Evolutionary conservation across 177 flowering plant species (phyloP), one percentile per base, ranked within the genome.

Genomic region (Vitis hybrid): DNA sequence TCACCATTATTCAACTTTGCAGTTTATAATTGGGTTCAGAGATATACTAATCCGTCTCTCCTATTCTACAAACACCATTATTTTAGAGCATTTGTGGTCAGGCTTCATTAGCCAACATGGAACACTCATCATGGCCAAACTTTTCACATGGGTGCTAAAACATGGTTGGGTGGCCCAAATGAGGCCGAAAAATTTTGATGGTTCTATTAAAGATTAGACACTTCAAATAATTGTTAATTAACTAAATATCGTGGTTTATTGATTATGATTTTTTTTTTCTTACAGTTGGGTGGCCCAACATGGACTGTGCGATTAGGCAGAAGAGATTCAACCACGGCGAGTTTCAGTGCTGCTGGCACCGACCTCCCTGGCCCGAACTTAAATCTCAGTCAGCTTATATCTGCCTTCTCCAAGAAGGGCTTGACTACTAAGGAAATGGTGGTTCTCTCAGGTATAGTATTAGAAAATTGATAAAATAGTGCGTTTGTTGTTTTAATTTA

Each of bases 281-380:
- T 27, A 3, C 30, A 81, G 84, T 16, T 79, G 30, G 81, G 81
- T 8, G 84, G 84, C 14, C 78, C 76, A 40, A 67, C 75, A 32
- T 81, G 81, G 79, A 52, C 51, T 4, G 81, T 78, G 40, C 64
- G 1, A 46, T 56, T 78, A 8, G 84, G 84, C 9, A 62, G 84
- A 56, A 71, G 81, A 72, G 46, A 40, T 40, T 40, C 46, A 40
- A 40, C 46, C 46, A 40, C 46, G 46, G 46, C 46, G 8, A 40
- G 82, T 79, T 67, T 71, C 81, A 30, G 52, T 12, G 16, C n/a
- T 21, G 67, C 83, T 1, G 71, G 70, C 35, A 65, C 12, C 15
- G 61, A 66, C 71, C 52, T 81, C 21, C 82, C 84, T 11, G 7
- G 71, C 0, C 82, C 84, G 12, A 51, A 71, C 46, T 32, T 60